Percentiles rank a stretch among this genome's conserved stretches.
phyloP scores from a whole-genome alignment of 306 rosid genomes.

The Myrica gale region DNA sequence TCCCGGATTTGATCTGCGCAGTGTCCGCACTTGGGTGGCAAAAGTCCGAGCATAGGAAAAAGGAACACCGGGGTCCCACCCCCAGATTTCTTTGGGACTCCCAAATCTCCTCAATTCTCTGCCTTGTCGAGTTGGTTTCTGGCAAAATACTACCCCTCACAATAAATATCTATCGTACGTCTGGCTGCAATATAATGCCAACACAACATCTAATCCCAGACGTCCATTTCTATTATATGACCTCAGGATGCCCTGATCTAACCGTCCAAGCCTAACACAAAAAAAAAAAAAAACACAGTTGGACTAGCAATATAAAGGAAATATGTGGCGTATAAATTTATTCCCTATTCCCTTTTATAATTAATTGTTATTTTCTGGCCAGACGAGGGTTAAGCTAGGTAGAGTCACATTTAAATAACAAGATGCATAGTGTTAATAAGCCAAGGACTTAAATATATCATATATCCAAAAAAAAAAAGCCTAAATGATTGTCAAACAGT shows the following conservation, averaged over 20 bases:
- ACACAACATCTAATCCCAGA: background rate
- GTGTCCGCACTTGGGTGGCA: constrained; percentile 14
- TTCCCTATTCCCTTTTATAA: background rate
- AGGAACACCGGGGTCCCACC: constrained; percentile 29
- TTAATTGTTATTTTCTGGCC: no score
- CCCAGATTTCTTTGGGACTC: constrained; percentile 36
- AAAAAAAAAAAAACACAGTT: background rate
- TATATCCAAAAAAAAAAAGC: no score
- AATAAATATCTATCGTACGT: no score
- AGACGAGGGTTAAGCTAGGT: no score
- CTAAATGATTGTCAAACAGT: no score
- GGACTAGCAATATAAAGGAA: no score
- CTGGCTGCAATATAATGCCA: background rate
- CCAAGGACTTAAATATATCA: no score
- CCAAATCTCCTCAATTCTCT: constrained; percentile 39
- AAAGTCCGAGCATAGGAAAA: constrained; percentile 27
- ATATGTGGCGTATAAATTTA: background rate
- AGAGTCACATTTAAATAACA: no score
- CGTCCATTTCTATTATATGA: background rate
- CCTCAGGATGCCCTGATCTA: background rate
- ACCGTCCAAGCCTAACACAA: background rate
- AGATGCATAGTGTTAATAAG: no score
- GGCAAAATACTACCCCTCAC: no score
- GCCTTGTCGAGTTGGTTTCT: constrained; percentile 18
- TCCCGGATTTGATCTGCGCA: constrained; percentile 20